Evolutionary conservation across 768 basidiomycete species (phyloP), one percentile per base, ranked within the genome.

Genomic region (Lentinula detonsa): DNA sequence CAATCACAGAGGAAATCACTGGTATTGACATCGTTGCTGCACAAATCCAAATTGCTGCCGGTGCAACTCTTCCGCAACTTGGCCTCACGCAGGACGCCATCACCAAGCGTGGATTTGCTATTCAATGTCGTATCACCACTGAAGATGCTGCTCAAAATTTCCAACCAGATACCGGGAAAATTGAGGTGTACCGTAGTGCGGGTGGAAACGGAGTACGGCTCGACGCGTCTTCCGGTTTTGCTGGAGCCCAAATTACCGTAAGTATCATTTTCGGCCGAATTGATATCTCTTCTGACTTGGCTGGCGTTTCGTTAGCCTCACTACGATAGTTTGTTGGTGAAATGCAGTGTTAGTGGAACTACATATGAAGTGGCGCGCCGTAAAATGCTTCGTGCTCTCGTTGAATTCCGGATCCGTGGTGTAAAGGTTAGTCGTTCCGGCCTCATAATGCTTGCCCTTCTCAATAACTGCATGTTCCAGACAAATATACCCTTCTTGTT

Each of bases 401-500:
- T 99, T 51, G 97, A 99, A 73, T 99, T 98, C 88, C 91, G 97
- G 68, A 98, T 99, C 67, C 93, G 97, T 65, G 97, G 97, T 67
- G 94, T 98, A 75, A 98, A 98, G 86, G 92, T 87, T 46, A n/a
- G 69, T 65, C 23, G 58, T 35, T 43, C 23, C 13, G 34, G 15
- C 21, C 31, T n/a, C 37, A 23, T 39, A 13, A 39, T 39, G 37
- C 39, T 56, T 6, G 5, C 28, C 11, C 2, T 21, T 23, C 10
- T 23, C 34, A 18, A 35, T 37, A 10, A 35, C 18, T 4, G 16
- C 3, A 28, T 31, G 21, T 23, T 31, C 6, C 63, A 95, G 93
- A 99, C 97, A 66, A 98, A 98, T 75, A 98, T 98, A 66, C 97
- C 97, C 13, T 99, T 99, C 91, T 78, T 99, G 67, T 98, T 99